phyloP scores from a whole-genome alignment of 163 green algal genomes.

The Prototheca stagnorum region DNA sequence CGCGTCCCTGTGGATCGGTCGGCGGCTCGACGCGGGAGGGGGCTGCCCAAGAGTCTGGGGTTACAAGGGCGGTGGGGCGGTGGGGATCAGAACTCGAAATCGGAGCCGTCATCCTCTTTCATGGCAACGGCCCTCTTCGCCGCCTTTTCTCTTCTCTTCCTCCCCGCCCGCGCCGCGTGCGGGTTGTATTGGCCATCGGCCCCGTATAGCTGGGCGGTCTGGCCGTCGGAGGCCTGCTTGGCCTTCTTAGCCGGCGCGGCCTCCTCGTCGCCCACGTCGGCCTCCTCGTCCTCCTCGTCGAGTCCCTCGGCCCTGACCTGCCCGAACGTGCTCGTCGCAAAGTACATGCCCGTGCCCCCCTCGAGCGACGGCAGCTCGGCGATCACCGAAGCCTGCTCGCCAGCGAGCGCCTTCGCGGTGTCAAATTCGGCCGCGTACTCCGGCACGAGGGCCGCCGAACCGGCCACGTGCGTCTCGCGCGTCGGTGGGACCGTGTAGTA shows the following conservation, averaged over 20 bases:
- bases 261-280: conserved; percentile 12
- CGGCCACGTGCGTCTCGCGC: conserved; percentile 34
- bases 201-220: conserved; percentile 48
- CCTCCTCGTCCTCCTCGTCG: conserved; percentile 13
- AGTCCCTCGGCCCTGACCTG: conserved; percentile 7
- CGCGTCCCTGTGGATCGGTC: no score
- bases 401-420: no score
- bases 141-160: no score
- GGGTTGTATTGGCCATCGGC: conserved; percentile 70
- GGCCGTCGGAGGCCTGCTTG: conserved; percentile 3
- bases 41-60: no score
- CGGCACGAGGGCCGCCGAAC: conserved; percentile 45
- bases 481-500: conserved; percentile 84
- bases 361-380: conserved; percentile 44
- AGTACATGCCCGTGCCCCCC: conserved; percentile 18
- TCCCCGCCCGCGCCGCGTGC: conserved; percentile 32
- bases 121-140: no score
- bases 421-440: conserved; percentile 68
- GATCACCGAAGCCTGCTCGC: conserved; percentile 53
- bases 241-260: conserved; percentile 4
- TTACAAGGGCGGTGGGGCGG: no score
- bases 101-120: conserved; percentile 3
- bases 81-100: conserved; percentile 34
- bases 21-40: no score
- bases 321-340: conserved; percentile 33